phyloP scores from a whole-genome alignment of 805 yeast genomes.

The Candida vartiovaarae region DNA sequence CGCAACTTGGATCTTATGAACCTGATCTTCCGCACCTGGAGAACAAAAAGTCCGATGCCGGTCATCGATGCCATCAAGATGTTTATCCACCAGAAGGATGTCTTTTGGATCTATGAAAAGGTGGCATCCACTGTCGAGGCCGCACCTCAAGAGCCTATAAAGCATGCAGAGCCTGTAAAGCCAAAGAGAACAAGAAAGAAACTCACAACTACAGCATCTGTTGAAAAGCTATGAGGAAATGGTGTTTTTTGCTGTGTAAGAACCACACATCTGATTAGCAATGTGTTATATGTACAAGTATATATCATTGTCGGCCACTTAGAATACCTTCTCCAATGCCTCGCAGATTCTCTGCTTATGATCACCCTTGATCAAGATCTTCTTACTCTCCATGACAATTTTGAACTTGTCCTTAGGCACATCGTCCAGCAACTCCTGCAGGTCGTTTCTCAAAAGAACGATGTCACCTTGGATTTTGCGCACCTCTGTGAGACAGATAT shows the following conservation, averaged over 20 bases:
- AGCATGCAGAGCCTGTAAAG: background rate
- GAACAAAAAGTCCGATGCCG: conserved; percentile 10
- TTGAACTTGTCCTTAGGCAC: conserved; percentile 40
- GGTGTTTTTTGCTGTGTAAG: too few relatives aligned
- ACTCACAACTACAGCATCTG: background rate
- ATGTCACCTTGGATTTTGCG: conserved; percentile 66
- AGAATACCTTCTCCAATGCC: conserved; percentile 16
- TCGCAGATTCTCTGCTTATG: conserved; percentile 14
- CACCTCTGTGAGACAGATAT: conserved; percentile 61
- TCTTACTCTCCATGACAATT: conserved; percentile 43
- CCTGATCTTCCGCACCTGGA: conserved; percentile 1
- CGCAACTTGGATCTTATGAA: conserved; percentile 6
- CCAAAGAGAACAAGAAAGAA: conserved; percentile 1
- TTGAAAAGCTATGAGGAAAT: background rate
- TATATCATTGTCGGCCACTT: background rate
- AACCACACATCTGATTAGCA: background rate
- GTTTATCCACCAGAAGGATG: conserved; percentile 7
- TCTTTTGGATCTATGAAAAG: conserved; percentile 14
- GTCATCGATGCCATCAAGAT: conserved; percentile 8
- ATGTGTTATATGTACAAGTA: conserved; percentile 4
- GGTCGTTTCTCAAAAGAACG: conserved; percentile 56
- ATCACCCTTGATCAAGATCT: conserved; percentile 29
- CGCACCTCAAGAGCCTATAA: too few relatives aligned
- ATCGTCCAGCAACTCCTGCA: conserved; percentile 42
- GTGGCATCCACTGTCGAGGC: background rate